Evolutionary conservation across 202 grass and related monocot genomes (phyloP).

Genomic region (Setaria viridis): DNA sequence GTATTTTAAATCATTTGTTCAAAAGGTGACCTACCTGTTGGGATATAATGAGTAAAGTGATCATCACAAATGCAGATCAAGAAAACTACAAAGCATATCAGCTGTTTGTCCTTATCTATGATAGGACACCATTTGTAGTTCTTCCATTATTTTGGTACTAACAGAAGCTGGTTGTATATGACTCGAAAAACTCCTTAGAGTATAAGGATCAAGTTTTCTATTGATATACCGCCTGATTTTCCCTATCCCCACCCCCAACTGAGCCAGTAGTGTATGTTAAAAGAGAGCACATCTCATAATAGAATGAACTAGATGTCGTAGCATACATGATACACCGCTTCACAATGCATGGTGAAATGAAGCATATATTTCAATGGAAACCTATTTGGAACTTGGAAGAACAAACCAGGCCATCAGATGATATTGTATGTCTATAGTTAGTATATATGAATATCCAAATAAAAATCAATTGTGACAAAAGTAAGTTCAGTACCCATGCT

Average conservation of each 20-base stretch:
- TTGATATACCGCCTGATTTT: conserved; percentile 9
- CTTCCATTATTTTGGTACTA: conserved; percentile 19
- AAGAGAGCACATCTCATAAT: conserved; percentile 8
- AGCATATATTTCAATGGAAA: not conserved
- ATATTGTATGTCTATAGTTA: conserved; percentile 6
- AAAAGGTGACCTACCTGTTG: not conserved
- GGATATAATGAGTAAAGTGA: not conserved
- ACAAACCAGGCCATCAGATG: conserved; percentile 23
- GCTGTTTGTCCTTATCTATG: not conserved
- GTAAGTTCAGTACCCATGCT: conserved; percentile 85
- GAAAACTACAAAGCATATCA: conserved; percentile 13
- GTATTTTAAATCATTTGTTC: not conserved
- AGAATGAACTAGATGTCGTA: not conserved
- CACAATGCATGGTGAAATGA: not conserved
- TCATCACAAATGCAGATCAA: not conserved
- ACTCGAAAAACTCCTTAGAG: conserved; percentile 19
- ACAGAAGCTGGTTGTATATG: conserved; percentile 1
- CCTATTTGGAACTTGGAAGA: conserved; percentile 14
- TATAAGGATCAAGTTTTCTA: conserved; percentile 31
- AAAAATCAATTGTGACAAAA: conserved; percentile 43
- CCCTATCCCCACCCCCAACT: not conserved
- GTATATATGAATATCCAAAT: conserved; percentile 25
- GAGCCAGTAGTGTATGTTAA: conserved; percentile 15
- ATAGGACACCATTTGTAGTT: not conserved
- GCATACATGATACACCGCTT: not conserved